Base-by-base conservation (phyloP, 202 grass and related monocot species). In the Alloteropsis angusta region DNA sequence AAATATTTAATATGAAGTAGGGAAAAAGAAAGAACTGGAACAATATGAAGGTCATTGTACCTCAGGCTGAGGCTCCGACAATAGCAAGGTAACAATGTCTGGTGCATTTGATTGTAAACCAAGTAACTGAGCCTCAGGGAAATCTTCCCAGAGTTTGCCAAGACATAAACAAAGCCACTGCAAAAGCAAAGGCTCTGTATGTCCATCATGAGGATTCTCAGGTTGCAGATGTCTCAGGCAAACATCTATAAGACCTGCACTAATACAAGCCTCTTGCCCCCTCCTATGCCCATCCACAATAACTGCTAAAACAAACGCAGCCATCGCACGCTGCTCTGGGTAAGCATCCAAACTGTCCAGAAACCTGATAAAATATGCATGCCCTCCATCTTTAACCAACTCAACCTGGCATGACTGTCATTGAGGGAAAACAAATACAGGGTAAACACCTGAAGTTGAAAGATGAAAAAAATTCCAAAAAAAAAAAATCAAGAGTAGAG, bases 101-200 rank as follows among this genome's bases (percentile, higher is more conserved):
- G 79, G 84, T 14, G 90, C 88, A 70, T 89, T 85, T 58, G 85
- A 85, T 66, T 91, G 92, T 16, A 93, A 62, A 79, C 88, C 86
- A 62, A 88, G 76, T 66, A 96, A 47, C 73, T 93, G 96, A 60
- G 86, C 86, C 62, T 99, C 88, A 21, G 88, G 86, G 61, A 89
- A 99, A 87, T 96, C 96, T 80, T 99, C 96, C 96, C 96, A 99
- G 10, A 99, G 79, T 87, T 99, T 99, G 44, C 96, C 96, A 22
- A 98, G 84, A 76, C 96, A 98, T 68, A 98, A 78, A 83, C 96
- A 98, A 83, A 98, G 96, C 96, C 96, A 98, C 74, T 98, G 96
- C 61, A 95, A 83, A 82, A 98, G 92, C 69, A 98, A 86, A 74
- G 96, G 96, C 54, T 99, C 96, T 46, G 87, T 77, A 48, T 92